Evolutionary conservation across 106 monocot genomes (phyloP).

Genomic region (Acorus gramineus): DNA sequence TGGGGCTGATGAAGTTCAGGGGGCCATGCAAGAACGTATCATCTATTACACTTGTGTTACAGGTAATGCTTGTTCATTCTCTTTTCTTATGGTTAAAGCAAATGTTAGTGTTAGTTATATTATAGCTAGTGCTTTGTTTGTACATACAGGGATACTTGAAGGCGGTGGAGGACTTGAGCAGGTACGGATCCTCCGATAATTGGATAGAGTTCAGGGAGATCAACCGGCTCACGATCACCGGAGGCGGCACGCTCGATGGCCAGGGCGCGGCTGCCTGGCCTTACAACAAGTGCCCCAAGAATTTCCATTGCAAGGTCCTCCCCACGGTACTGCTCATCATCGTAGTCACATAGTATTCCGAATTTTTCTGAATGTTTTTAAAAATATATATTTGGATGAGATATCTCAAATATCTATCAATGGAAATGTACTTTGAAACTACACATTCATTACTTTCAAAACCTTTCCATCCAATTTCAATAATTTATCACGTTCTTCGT

Average conservation of each 20-base stretch:
- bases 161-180: conserved; percentile 18
- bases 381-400: too few species aligned
- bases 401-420: too few species aligned
- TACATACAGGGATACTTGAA: conserved; percentile 21
- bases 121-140: background rate
- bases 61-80: conserved; percentile 19
- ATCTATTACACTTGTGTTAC: conserved; percentile 25
- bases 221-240: conserved; percentile 26
- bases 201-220: conserved; percentile 71
- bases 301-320: conserved; percentile 60
- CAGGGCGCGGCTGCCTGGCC: conserved; percentile 63
- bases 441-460: too few species aligned
- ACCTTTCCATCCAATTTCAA: too few species aligned
- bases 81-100: background rate
- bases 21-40: conserved; percentile 46
- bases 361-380: too few species aligned
- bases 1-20: conserved; percentile 33
- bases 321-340: conserved; percentile 36
- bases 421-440: too few species aligned
- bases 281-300: conserved; percentile 52
- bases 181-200: conserved; percentile 2
- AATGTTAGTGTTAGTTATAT: background rate
- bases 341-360: too few species aligned
- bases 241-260: conserved; percentile 66
- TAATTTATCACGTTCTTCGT: too few species aligned